phyloP scores from a whole-genome alignment of 306 rosid species.

The Spatholobus suberectus region DNA sequence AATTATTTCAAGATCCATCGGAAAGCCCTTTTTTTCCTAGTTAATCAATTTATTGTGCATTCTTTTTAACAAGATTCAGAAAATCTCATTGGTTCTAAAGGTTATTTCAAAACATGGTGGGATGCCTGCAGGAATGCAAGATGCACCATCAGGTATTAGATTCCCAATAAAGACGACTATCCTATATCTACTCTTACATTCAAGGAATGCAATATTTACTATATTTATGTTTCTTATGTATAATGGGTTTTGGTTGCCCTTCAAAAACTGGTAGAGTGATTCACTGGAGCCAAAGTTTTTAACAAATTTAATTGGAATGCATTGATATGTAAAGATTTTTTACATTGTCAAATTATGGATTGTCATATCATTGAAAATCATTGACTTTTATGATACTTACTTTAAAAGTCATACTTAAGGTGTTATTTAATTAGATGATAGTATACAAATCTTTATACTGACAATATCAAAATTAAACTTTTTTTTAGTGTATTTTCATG shows the following conservation, averaged over 20 bases:
- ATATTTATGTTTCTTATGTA: not conserved
- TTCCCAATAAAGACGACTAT: not conserved
- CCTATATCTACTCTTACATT: not conserved
- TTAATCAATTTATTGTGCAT: slow-evolving; percentile 13
- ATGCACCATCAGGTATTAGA: slow-evolving; percentile 14
- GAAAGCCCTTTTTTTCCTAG: not conserved
- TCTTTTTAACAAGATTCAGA: not conserved
- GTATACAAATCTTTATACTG: not conserved
- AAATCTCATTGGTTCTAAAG: slow-evolving; percentile 21
- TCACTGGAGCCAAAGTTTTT: not conserved
- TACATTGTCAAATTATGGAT: not conserved
- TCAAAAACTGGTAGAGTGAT: not conserved
- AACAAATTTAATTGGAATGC: not conserved
- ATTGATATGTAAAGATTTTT: not conserved
- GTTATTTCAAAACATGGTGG: slow-evolving; percentile 23
- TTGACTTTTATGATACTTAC: not conserved
- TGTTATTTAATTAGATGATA: not conserved
- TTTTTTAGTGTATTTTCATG: not conserved
- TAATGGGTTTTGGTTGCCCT: not conserved
- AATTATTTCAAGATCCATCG: slow-evolving; percentile 5
- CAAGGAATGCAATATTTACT: not conserved
- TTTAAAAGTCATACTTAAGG: not conserved
- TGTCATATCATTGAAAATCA: not conserved
- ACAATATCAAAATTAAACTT: not conserved
- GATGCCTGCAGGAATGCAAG: slow-evolving; percentile 19